Percentiles rank a stretch among this genome's conserved stretches.
phyloP scores from a whole-genome alignment of 495 filamentous ascomycete species.

The Penicillium coprophilum region DNA sequence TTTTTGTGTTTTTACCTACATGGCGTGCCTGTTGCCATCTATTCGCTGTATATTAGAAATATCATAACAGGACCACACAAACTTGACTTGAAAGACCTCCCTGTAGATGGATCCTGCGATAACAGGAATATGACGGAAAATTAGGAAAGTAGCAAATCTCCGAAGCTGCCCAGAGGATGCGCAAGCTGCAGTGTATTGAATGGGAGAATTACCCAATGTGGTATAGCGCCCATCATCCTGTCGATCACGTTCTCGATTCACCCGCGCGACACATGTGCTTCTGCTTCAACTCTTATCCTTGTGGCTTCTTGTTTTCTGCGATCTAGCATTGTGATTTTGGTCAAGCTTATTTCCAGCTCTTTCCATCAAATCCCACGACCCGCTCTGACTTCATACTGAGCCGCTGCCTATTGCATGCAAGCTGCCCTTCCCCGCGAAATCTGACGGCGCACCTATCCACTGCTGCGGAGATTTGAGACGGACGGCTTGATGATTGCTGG shows the following conservation, averaged over 20 bases:
- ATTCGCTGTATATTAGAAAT: conserved; percentile 29
- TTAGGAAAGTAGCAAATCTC: neutral
- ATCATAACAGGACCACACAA: conserved; percentile 4
- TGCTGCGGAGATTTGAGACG: conserved; percentile 22
- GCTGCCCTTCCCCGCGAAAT: conserved; percentile 39
- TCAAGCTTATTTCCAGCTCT: neutral
- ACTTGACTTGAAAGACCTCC: neutral
- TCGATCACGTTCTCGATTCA: conserved; percentile 34
- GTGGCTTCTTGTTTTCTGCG: conserved; percentile 9
- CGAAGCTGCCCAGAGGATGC: neutral
- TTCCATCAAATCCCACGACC: neutral
- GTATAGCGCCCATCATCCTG: conserved; percentile 31
- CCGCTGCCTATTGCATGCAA: conserved; percentile 38
- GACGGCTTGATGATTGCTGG: conserved; percentile 48
- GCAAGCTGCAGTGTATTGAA: neutral
- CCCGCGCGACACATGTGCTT: conserved; percentile 11
- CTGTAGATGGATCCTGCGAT: neutral
- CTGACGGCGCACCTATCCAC: conserved; percentile 29
- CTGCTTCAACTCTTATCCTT: conserved; percentile 16
- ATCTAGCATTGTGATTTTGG: conserved; percentile 14
- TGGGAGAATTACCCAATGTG: conserved; percentile 19
- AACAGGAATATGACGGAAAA: too few species aligned
- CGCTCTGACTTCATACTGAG: conserved; percentile 12
- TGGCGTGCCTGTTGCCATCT: conserved; percentile 11
- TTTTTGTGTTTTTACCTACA: conserved; percentile 5